phyloP scores from a whole-genome alignment of 2,329 filamentous ascomycete species.

The Aspergillus novofumigatus region DNA sequence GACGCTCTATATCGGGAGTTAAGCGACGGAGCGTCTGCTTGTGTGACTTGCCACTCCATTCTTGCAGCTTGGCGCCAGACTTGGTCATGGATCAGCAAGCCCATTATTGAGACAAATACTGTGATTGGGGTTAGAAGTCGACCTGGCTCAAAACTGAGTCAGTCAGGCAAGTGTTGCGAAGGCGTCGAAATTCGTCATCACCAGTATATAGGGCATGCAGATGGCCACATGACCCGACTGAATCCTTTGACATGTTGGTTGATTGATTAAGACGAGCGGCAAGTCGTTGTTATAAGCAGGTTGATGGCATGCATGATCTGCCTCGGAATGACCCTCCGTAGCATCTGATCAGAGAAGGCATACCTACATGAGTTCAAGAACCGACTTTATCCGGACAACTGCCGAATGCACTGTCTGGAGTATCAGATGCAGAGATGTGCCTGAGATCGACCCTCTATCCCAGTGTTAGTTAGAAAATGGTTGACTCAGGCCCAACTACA shows the following conservation, averaged over 20 bases:
- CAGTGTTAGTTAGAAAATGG: neutral
- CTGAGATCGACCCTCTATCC: no score
- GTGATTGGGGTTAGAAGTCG: no score
- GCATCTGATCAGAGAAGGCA: neutral
- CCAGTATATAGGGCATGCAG: neutral
- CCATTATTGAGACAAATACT: neutral
- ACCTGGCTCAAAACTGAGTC: neutral
- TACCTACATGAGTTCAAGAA: no score
- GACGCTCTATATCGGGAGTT: neutral
- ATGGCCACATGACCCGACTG: neutral
- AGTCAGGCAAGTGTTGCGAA: neutral
- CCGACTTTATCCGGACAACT: no score
- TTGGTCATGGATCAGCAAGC: neutral
- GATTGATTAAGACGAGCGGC: neutral
- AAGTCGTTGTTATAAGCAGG: neutral
- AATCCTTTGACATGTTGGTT: neutral
- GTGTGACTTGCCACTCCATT: neutral
- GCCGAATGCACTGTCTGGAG: no score
- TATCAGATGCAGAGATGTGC: neutral
- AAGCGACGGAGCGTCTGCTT: neutral
- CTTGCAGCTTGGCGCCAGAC: neutral
- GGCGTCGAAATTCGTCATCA: neutral
- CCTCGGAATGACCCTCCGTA: neutral
- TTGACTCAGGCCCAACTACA: no score
- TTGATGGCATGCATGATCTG: neutral